Percentiles rank a stretch among this genome's conserved stretches.
These are phyloP conservation scores for Strobilomyces echinocephalus DNA, from an alignment of 768 basidiomycete species.

Conservation along the genomic window DNA sequence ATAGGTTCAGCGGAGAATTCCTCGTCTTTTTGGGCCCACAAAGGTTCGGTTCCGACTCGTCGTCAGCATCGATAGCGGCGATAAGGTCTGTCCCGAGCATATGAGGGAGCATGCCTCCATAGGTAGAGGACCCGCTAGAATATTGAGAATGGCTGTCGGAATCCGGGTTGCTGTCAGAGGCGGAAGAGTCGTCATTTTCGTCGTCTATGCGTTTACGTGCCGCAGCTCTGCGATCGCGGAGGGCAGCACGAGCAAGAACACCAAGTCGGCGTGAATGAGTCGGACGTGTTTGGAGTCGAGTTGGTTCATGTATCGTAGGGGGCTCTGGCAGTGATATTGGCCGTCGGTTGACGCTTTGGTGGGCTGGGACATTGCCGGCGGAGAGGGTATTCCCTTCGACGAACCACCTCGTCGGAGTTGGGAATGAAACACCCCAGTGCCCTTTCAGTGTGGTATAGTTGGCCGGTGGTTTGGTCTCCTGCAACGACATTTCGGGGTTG, in stretches of 20 bases:
- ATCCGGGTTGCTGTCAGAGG: constrained; percentile 17
- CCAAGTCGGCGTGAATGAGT: constrained; percentile 9
- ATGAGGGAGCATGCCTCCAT: constrained; percentile 19
- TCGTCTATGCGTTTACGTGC: neutral
- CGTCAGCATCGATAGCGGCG: constrained; percentile 25
- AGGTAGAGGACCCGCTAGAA: constrained; percentile 19
- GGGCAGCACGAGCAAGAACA: constrained; percentile 18
- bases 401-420: neutral
- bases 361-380: neutral
- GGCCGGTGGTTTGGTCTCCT: constrained; percentile 3
- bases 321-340: neutral
- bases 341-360: neutral
- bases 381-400: neutral
- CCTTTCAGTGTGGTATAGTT: neutral
- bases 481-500: constrained; percentile 1
- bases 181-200: constrained; percentile 1
- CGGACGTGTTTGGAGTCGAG: neutral
- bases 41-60: constrained; percentile 21
- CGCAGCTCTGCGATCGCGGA: constrained; percentile 16
- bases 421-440: constrained; percentile 1
- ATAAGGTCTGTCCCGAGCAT: constrained; percentile 27
- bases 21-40: neutral
- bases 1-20: neutral
- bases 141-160: constrained; percentile 16
- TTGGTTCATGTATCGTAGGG: neutral